Conservation (phyloP, 2,329 filamentous ascomycete genomes). For the Microcyclospora pomicola region DNA sequence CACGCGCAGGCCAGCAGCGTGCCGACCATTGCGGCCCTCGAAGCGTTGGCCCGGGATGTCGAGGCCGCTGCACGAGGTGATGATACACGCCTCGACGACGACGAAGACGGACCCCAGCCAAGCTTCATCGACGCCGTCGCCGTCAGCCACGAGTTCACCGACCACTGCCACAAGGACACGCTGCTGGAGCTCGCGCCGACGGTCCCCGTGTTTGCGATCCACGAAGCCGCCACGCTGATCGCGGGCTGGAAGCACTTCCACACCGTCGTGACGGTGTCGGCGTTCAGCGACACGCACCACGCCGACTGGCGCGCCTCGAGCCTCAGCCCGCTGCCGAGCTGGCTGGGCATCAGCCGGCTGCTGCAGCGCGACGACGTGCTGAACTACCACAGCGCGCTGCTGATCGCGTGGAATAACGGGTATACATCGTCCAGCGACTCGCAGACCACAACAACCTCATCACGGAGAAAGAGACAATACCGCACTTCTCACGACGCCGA, state of each 20-base stretch:
- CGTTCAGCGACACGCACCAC: slow-evolving; percentile 25
- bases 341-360: slow-evolving; percentile 48
- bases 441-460: too few relatives aligned
- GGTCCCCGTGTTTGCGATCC: slow-evolving; percentile 47
- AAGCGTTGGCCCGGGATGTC: slow-evolving; percentile 36
- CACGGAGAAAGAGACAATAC: too few relatives aligned
- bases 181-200: slow-evolving; percentile 39
- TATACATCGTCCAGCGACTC: slow-evolving; percentile 4
- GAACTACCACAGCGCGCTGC: slow-evolving; percentile 48
- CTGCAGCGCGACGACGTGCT: slow-evolving; percentile 41
- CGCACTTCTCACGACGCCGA: too few relatives aligned
- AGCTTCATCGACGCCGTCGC: slow-evolving; percentile 44
- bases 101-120: slow-evolving; percentile 6
- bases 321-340: slow-evolving; percentile 38
- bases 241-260: slow-evolving; percentile 46
- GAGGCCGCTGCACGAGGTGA: slow-evolving; percentile 27
- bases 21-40: slow-evolving; percentile 41
- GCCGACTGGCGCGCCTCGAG: slow-evolving; percentile 34
- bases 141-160: slow-evolving; percentile 53
- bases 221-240: slow-evolving; percentile 43
- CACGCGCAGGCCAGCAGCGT: slow-evolving; percentile 43
- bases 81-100: slow-evolving; percentile 13
- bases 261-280: slow-evolving; percentile 37
- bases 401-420: slow-evolving; percentile 39
- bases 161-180: slow-evolving; percentile 52